Evolutionary conservation across 768 basidiomycete genomes (phyloP).

Genomic region (Boletus vermiculosoides): DNA sequence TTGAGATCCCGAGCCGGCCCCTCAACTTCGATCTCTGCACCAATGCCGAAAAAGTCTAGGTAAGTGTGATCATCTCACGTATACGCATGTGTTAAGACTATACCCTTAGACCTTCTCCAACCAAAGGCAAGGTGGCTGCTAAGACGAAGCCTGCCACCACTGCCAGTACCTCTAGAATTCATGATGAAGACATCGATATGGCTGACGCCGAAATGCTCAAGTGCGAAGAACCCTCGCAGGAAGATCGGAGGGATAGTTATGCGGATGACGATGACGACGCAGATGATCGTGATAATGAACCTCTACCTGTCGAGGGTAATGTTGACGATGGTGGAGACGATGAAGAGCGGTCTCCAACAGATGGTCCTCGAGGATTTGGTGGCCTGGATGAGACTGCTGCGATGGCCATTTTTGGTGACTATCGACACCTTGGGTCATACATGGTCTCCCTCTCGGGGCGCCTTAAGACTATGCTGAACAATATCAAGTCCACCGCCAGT

Average conservation of each 20-base stretch:
- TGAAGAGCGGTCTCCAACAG: slow-evolving; percentile 36
- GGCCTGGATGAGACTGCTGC: slow-evolving; percentile 69
- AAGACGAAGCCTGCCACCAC: slow-evolving; percentile 58
- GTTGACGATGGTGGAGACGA: slow-evolving; percentile 44
- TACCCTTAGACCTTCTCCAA: slow-evolving; percentile 42
- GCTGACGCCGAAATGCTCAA: slow-evolving; percentile 56
- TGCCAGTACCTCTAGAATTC: slow-evolving; percentile 61
- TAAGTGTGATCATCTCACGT: slow-evolving; percentile 27
- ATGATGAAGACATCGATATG: slow-evolving; percentile 79
- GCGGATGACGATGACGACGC: slow-evolving; percentile 41
- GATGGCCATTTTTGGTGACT: slow-evolving; percentile 83
- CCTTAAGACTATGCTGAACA: slow-evolving; percentile 86
- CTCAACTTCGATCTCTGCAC: slow-evolving; percentile 40
- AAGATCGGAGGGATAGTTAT: slow-evolving; percentile 44
- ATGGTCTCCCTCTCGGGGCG: slow-evolving; percentile 87
- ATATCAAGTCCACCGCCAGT: slow-evolving; percentile 82
- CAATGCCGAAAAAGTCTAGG: slow-evolving; percentile 80
- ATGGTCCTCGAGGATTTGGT: slow-evolving; percentile 41
- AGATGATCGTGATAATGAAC: slow-evolving; percentile 51
- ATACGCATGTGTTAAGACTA: slow-evolving; percentile 13
- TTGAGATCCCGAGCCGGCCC: slow-evolving; percentile 57
- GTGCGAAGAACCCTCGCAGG: slow-evolving; percentile 43
- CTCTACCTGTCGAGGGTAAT: slow-evolving; percentile 46
- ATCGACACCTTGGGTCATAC: slow-evolving; percentile 86
- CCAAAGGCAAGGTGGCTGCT: slow-evolving; percentile 58